These are phyloP conservation scores for Fusarium humuli DNA, from an alignment of 2,329 filamentous ascomycete species.

Conservation along the genomic window DNA sequence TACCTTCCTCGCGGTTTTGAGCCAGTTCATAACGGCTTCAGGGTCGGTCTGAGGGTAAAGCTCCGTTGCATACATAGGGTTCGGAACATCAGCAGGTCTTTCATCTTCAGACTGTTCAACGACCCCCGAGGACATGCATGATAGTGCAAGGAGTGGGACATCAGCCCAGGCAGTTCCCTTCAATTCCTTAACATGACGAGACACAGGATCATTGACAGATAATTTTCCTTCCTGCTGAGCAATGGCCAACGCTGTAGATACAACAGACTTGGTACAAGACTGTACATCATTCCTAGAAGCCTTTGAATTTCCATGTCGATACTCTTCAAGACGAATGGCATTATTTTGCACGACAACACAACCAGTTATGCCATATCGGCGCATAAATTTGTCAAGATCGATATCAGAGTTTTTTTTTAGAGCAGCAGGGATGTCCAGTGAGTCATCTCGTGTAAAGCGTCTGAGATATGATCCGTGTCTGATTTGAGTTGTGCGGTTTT, in stretches of 20 bases:
- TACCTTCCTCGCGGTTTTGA: conserved; percentile 29
- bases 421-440: neutral
- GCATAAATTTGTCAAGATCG: conserved; percentile 22
- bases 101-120: conserved; percentile 30
- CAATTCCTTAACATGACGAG: conserved; percentile 25
- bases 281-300: conserved; percentile 32
- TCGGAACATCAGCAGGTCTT: conserved; percentile 22
- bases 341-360: conserved; percentile 25
- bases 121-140: conserved; percentile 32
- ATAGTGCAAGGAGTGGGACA: conserved; percentile 29
- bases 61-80: conserved; percentile 37
- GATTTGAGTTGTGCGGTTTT: conserved; percentile 26
- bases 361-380: conserved; percentile 25
- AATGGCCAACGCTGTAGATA: conserved; percentile 25
- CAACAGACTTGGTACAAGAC: conserved; percentile 31
- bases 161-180: conserved; percentile 29
- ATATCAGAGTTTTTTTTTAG: neutral
- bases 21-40: conserved; percentile 26
- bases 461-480: conserved; percentile 31
- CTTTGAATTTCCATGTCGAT: conserved; percentile 29
- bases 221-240: conserved; percentile 29
- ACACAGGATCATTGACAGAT: conserved; percentile 27
- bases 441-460: conserved; percentile 12
- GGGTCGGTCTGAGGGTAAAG: conserved; percentile 29
- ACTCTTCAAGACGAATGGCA: conserved; percentile 24